Evolutionary conservation across 1,284 basidiomycete species (phyloP), one percentile per base, ranked within the genome.

Genomic region (Xerocomus minutiporus): DNA sequence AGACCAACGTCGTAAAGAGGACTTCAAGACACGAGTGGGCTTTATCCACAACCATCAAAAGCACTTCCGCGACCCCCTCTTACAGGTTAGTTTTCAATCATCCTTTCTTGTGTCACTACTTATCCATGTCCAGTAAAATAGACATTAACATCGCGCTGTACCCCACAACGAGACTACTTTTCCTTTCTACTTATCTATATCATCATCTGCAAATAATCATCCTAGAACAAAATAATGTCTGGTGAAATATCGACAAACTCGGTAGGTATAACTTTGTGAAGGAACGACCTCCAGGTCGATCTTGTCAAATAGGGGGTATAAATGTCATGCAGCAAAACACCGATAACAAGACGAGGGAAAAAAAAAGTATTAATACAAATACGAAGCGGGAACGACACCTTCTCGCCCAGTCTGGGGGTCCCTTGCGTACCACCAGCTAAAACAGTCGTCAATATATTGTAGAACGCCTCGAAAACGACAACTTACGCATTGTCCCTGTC

Each of bases 341-440:
- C 51, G 60, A 62, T 58, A 60, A 64, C 61, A 62, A 61, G 56
- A 60, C 57, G 53, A 50, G 48, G 55, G 44, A 50, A 66, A 55
- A 39, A 39, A 39, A 43, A 4, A 13, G 47, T 58, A 57, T 78
- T 76, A 89, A 72, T 88, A 89, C 72, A 90, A 76, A 77, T 93
- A 95, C 55, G 91, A 85, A 47, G 91, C 88, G 6, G 92, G 92
- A 48, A 95, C 88, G 25, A 94, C 88, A 29, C 92, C 92, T 72
- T 94, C 91, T 48, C 76, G 79, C 15, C 91, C 88, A 48, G 85
- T 85, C 50, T 79, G 80, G 23, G 82, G 74, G 66, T 94, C 89
- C 43, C 90, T 81, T 51, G 88, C 90, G 64, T 90, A 94, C 92
- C 92, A 95, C 92, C 93, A 95, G 50, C 92, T 93, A 57, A 3